Evolutionary conservation across 2,329 filamentous ascomycete genomes (phyloP).

Genomic region (Epichloe gansuensis): DNA sequence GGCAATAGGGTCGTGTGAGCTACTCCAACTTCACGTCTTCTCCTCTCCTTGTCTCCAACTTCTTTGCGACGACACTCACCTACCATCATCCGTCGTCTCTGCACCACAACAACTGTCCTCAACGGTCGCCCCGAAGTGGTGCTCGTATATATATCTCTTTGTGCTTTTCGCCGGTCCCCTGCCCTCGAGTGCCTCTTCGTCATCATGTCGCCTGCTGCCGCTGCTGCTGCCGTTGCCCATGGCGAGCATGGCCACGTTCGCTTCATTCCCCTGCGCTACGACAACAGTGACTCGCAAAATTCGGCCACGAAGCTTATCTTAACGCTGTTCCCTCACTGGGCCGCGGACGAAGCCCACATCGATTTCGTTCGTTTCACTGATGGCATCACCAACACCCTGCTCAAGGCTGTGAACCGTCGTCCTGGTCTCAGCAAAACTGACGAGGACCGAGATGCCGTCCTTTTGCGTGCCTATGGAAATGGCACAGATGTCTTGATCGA

Average conservation of each 20-base stretch:
- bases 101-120: neutral
- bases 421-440: constrained; percentile 55
- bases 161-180: neutral
- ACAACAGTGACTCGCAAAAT: constrained; percentile 59
- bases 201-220: constrained; percentile 22
- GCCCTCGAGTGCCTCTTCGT: neutral
- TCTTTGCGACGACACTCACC: neutral
- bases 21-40: constrained; percentile 8
- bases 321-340: constrained; percentile 74
- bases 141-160: neutral
- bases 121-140: neutral
- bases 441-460: constrained; percentile 70
- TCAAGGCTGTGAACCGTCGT: constrained; percentile 61
- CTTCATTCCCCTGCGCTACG: constrained; percentile 66
- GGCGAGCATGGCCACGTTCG: constrained; percentile 33
- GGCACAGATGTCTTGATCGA: constrained; percentile 94
- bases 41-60: neutral
- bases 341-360: constrained; percentile 56
- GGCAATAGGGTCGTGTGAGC: constrained; percentile 29
- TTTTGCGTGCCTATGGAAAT: constrained; percentile 87
- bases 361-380: constrained; percentile 90
- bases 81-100: constrained; percentile 3
- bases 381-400: constrained; percentile 90
- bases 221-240: constrained; percentile 5
- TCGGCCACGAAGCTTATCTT: constrained; percentile 72